A percentile compares a stretch with the other conserved stretches of the same genome.
Evolutionary conservation across 495 filamentous ascomycete species (phyloP).

Genomic region (Annulohypoxylon nitens): DNA sequence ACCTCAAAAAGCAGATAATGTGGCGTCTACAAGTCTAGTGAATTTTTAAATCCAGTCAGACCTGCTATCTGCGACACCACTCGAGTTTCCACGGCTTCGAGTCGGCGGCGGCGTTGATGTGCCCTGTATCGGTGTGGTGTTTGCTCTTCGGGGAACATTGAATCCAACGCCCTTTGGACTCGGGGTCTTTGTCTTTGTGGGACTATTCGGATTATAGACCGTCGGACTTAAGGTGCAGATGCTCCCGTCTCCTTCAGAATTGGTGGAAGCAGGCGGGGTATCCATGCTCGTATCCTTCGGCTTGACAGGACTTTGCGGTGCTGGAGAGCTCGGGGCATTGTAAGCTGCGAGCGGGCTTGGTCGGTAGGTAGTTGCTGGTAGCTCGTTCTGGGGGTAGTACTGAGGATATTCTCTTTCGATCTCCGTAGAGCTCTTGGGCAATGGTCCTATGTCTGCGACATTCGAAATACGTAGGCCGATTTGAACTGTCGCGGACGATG

Average conservation of each 20-base stretch:
- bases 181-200: constrained; percentile 57
- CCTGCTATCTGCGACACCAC: constrained; percentile 30
- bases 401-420: constrained; percentile 52
- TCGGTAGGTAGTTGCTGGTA: constrained; percentile 36
- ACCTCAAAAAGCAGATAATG: constrained; percentile 25
- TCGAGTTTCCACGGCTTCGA: constrained; percentile 40
- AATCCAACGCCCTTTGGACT: constrained; percentile 62
- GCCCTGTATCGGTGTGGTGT: constrained; percentile 45
- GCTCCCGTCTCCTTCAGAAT: constrained; percentile 25
- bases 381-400: constrained; percentile 50
- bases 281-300: constrained; percentile 53
- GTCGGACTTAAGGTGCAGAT: constrained; percentile 56
- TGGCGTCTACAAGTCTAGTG: neutral
- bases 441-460: constrained; percentile 57
- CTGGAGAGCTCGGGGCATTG: constrained; percentile 20
- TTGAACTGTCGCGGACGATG: constrained; percentile 62
- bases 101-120: constrained; percentile 8
- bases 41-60: constrained; percentile 48
- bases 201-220: constrained; percentile 58
- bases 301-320: constrained; percentile 20
- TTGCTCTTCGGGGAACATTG: constrained; percentile 45
- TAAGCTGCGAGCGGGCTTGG: constrained; percentile 47
- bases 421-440: constrained; percentile 42
- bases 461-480: constrained; percentile 64
- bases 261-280: constrained; percentile 51